Base-by-base conservation (phyloP, 805 yeast species). In the Barnettozyma sucrosica region DNA sequence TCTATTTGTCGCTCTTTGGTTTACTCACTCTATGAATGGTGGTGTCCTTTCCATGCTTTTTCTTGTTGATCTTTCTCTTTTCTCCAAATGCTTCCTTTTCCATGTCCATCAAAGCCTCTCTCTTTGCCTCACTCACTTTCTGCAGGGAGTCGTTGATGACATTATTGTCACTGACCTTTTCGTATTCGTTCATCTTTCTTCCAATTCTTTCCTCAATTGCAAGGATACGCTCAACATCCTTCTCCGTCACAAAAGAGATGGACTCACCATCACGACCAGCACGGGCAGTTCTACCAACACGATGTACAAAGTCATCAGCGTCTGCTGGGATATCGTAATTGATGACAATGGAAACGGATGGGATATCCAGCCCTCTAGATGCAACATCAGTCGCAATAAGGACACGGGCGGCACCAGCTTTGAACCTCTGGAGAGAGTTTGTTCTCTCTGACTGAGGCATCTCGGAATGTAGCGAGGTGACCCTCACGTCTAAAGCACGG, bases 261-360 rank as follows among this genome's bases (percentile, higher is more conserved):
- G 95, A 77, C 53, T 81, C 88, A 68, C 99, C 99, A 44, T 71
- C 68, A 57, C 95, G 76, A 2, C 98, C 98, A 3, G 98, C 98
- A 77, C 99, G 85, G 9, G 98, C 99, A 11, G 99, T 92, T 79
- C 99, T 87, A 71, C 99, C 99, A 10, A 92, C 96, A 66, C 99
- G 75, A 68, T 93, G 99, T 46, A 93, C 89, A 59, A 88, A 93
- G 53, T 93, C 97, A 61, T 93, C 97, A 3, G 98, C 87, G 61
- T 93, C 97, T 0, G 93, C 89, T 5, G 99, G 99, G 21, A 93
- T 79, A 61, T 93, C 98, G 61, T 79, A 93, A 63, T 93, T 93
- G 23, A 93, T 69, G 23, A 93, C 98, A 56, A 93, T 71, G 61
- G 83, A 92, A 3, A 93, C 99, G 8, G 80, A 75, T 10, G 98